Conservation (phyloP, 805 yeast genomes). For the Zygotorulaspora florentina region DNA sequence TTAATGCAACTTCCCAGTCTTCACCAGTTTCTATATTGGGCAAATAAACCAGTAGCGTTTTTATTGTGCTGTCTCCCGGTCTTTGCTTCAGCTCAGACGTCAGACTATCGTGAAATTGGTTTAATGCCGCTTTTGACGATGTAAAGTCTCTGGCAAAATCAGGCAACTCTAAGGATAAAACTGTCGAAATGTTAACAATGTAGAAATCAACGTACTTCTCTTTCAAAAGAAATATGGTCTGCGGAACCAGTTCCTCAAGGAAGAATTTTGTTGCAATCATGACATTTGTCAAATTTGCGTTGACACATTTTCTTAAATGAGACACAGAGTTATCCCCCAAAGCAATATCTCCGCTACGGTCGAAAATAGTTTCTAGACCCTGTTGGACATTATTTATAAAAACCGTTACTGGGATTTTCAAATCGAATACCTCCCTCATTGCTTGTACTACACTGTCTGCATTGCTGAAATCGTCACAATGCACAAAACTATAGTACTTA, state of each 20-base stretch:
- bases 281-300: slow-evolving; percentile 20
- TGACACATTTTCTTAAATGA: slow-evolving; percentile 12
- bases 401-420: slow-evolving; percentile 9
- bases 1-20: slow-evolving; percentile 3
- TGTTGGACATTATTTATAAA: slow-evolving; percentile 24
- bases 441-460: slow-evolving; percentile 7
- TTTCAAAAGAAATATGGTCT: slow-evolving; percentile 1
- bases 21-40: slow-evolving; percentile 8
- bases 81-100: slow-evolving; percentile 17
- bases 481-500: slow-evolving; percentile 8
- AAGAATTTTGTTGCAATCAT: slow-evolving; percentile 23
- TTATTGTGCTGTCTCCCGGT: slow-evolving; percentile 1
- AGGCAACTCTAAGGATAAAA: slow-evolving; percentile 3
- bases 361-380: slow-evolving; percentile 9
- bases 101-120: slow-evolving; percentile 28
- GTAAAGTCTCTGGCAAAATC: slow-evolving; percentile 10
- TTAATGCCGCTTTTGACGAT: slow-evolving; percentile 21
- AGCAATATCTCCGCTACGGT: background rate
- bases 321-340: slow-evolving; percentile 6
- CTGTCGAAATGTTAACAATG: slow-evolving; percentile 18
- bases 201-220: slow-evolving; percentile 11
- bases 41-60: slow-evolving; percentile 14
- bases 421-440: slow-evolving; percentile 5
- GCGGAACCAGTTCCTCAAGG: slow-evolving; percentile 13
- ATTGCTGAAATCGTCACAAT: slow-evolving; percentile 12